A percentile compares a stretch with the other conserved stretches of the same genome.
These are phyloP conservation scores for Geotrichum restrictum DNA, from an alignment of 1,139 yeast genomes.

Conservation along the genomic window DNA sequence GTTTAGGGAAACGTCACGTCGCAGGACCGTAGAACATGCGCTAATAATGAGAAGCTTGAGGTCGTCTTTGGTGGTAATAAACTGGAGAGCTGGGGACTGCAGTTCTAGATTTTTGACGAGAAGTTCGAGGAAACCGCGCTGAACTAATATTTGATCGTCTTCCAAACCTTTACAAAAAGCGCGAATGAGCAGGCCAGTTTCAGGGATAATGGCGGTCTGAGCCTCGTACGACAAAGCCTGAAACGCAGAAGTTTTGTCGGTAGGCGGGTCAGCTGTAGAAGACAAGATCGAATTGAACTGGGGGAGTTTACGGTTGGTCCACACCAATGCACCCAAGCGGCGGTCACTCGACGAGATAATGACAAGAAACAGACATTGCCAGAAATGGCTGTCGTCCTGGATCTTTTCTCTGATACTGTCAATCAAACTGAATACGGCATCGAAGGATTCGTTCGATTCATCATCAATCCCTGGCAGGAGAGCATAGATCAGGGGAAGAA, in stretches of 20 bases:
- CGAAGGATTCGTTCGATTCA: conserved; percentile 78
- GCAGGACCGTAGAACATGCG: conserved; percentile 64
- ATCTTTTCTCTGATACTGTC: conserved; percentile 58
- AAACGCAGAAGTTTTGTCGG: conserved; percentile 20
- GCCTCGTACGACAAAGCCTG: conserved; percentile 51
- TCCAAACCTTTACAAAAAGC: conserved; percentile 67
- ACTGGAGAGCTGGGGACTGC: conserved; percentile 54
- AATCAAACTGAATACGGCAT: conserved; percentile 54
- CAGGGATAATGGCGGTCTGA: conserved; percentile 61
- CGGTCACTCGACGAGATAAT: conserved; percentile 75
- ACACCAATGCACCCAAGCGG: conserved; percentile 75
- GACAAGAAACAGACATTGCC: conserved; percentile 77
- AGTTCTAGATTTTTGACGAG: conserved; percentile 65
- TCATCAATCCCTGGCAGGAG: conserved; percentile 88
- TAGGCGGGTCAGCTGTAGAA: conserved; percentile 14
- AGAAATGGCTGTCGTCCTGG: conserved; percentile 68
- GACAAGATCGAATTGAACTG: conserved; percentile 39
- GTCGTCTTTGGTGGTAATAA: conserved; percentile 50
- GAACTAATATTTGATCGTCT: conserved; percentile 64
- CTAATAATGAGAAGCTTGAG: conserved; percentile 55
- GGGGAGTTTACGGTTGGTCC: conserved; percentile 70
- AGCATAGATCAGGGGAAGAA: conserved; percentile 69
- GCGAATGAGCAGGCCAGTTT: conserved; percentile 70
- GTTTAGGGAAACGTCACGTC: conserved; percentile 89
- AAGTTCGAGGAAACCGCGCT: conserved; percentile 85